phyloP scores from a whole-genome alignment of 495 filamentous ascomycete species.

The Penicillium tannophilum region DNA sequence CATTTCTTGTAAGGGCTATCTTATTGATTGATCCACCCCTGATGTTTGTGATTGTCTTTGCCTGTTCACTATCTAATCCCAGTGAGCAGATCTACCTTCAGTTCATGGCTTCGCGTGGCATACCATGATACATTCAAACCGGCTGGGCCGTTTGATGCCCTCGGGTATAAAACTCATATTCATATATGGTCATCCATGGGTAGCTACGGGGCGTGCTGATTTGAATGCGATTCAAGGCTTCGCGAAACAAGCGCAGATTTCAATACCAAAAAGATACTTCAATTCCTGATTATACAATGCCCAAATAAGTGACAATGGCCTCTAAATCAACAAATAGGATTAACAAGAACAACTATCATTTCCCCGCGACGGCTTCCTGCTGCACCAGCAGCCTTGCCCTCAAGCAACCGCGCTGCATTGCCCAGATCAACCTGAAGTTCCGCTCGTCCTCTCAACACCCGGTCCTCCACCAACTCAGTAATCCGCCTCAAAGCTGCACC shows the following conservation, averaged over 20 bases:
- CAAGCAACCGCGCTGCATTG: constrained; percentile 32
- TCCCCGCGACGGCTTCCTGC: constrained; percentile 29
- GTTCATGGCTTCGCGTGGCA: neutral
- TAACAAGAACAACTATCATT: constrained; percentile 42
- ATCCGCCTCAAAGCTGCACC: constrained; percentile 31
- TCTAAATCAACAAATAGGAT: constrained; percentile 16
- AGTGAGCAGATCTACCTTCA: constrained; percentile 1
- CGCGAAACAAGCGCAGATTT: neutral
- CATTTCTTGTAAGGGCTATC: constrained; percentile 35
- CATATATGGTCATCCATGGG: neutral
- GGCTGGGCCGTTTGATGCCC: neutral
- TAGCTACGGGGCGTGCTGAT: neutral
- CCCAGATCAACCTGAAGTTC: constrained; percentile 37
- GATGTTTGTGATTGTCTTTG: constrained; percentile 13
- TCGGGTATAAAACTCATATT: neutral
- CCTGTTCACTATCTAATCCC: neutral
- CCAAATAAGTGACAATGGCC: neutral
- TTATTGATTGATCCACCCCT: constrained; percentile 15
- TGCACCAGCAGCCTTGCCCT: constrained; percentile 30
- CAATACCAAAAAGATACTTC: neutral
- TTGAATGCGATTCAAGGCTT: neutral
- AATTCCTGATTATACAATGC: neutral
- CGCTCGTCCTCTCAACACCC: constrained; percentile 33
- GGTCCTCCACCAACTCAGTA: constrained; percentile 37
- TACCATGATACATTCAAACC: neutral